Evolutionary conservation across 345 rosid genomes (phyloP).

Genomic region (Boechera stricta): DNA sequence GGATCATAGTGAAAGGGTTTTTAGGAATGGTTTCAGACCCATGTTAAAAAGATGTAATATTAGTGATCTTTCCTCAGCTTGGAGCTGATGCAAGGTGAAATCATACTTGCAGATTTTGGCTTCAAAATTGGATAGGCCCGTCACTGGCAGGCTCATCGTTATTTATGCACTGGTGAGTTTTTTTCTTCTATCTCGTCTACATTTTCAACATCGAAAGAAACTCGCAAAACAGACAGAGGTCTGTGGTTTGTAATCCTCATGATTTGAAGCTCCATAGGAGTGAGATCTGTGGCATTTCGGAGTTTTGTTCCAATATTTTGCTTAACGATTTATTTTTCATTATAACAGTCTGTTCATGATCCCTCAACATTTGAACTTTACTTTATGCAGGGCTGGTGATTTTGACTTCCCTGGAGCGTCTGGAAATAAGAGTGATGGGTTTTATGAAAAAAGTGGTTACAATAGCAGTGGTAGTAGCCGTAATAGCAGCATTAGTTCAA

Average conservation of each 20-base stretch:
- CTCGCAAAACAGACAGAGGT: constrained; percentile 7
- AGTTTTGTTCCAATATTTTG: constrained; percentile 18
- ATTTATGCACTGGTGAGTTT: constrained; percentile 86
- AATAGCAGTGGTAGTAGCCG: constrained; percentile 96
- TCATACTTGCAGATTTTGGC: constrained; percentile 88
- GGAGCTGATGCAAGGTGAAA: constrained; percentile 47
- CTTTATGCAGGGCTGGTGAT: constrained; percentile 68
- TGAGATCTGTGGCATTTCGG: constrained; percentile 26
- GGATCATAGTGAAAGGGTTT: constrained; percentile 21
- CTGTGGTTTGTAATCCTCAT: constrained; percentile 13
- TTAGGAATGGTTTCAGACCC: constrained; percentile 31
- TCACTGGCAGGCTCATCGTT: constrained; percentile 86
- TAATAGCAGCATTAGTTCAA: constrained; percentile 86
- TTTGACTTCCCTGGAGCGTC: constrained; percentile 67
- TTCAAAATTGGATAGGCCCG: constrained; percentile 98
- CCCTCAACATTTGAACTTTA: constrained; percentile 32
- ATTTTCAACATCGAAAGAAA: constrained; percentile 23
- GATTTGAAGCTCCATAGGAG: constrained; percentile 21
- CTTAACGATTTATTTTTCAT: background rate
- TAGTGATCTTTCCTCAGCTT: constrained; percentile 36
- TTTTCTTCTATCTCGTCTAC: constrained; percentile 18
- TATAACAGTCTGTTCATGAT: constrained; percentile 31
- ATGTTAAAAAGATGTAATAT: constrained; percentile 33
- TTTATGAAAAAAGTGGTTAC: constrained; percentile 61
- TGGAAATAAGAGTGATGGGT: constrained; percentile 67